Base-by-base conservation (phyloP, 495 filamentous ascomycete genomes). In the Tricharina praecox region DNA sequence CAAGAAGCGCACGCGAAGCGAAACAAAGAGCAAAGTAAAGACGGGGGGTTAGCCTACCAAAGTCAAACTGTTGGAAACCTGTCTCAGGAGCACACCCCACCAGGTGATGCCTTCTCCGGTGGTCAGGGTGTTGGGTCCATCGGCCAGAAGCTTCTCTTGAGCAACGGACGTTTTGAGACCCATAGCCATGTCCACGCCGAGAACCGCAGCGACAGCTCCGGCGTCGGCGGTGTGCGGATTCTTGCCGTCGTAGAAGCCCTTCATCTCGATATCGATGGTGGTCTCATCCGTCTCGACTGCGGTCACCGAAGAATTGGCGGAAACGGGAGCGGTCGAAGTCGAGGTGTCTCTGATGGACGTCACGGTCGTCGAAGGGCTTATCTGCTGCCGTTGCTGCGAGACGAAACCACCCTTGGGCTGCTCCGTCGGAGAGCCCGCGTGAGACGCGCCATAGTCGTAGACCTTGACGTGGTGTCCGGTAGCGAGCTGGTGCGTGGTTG, bases 51-150 rank as follows among this genome's bases (percentile, higher is more conserved):
- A n/a, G n/a, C 57, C 42, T 53, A 64, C 62, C 54, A 64, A 61
- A 4, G 62, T 64, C 45, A 64, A 61, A 47, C 62, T 73, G 56
- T 73, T 73, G 46, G 69, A 70, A 18, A 74, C 66, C 52, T 74
- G 71, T 50, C 71, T 70, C 52, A 73, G 34, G 55, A 74, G 64
- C 55, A 74, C 71, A 53, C 69, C 70, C 66, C 66, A 72, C 60
- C 64, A 54, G 60, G 67, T 70, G 57, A 72, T 58, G 53, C 68
- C 67, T 43, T 64, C 62, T 59, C 66, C 66, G 55, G 64, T 63
- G 50, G 71, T 67, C 42, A 74, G 65, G 53, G 62, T 69, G 60
- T 74, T 74, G 11, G 62, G 59, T 46, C 71, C 71, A 68, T 71
- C 51, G 41, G 59, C 52, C 49, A 60, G 55, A 44, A 74, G 41